Base-by-base conservation (phyloP, 139 green algal species). In the Desmodesmus armatus region DNA sequence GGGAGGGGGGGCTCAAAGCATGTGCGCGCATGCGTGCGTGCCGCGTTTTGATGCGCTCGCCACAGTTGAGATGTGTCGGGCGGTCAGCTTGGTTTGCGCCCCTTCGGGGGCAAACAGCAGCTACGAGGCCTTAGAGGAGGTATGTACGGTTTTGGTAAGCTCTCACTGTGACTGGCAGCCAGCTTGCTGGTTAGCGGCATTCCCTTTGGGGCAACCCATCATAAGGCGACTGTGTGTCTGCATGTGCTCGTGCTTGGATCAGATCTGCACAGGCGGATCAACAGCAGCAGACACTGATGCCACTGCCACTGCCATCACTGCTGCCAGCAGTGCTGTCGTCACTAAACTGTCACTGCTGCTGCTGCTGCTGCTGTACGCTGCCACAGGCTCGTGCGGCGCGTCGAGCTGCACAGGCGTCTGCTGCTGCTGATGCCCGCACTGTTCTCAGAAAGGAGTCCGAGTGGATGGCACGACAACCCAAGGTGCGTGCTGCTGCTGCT, bases 381-480 rank as follows among this genome's bases (percentile, higher is more conserved):
- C 17, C 62, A 3, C 58, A 93, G 90, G 85, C 88, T 0, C 87
- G 90, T 4, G 86, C 85, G 31, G 91, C 91, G 41, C 82, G 93
- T 25, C 88, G 93, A 41, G 63, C 85, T 55, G 89, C 89, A 3
- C 88, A 95, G 84, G 91, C 88, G 39, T 85, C 86, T 39, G 89
- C 89, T 6, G 91, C 89, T 2, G 88, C 89, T 27, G 88, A 92
- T 55, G 95, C 94, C 23, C 83, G 88, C 37, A 95, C 85, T 2
- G 60, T 93, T 65, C 90, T 96, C 74, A 70, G 91, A 3, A 93
- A 91, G 17, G 95, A 98, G 78, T 82, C 88, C 0, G 95, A 96
- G 75, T 98, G 95, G 95, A 97, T 98, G 92, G 40, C 84, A 51
- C 89, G 91, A 49, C 93, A 96, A 88, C 95, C 95, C 62, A 97